Conservation (phyloP, 2,329 filamentous ascomycete genomes). For the Macrophomina phaseolina region DNA sequence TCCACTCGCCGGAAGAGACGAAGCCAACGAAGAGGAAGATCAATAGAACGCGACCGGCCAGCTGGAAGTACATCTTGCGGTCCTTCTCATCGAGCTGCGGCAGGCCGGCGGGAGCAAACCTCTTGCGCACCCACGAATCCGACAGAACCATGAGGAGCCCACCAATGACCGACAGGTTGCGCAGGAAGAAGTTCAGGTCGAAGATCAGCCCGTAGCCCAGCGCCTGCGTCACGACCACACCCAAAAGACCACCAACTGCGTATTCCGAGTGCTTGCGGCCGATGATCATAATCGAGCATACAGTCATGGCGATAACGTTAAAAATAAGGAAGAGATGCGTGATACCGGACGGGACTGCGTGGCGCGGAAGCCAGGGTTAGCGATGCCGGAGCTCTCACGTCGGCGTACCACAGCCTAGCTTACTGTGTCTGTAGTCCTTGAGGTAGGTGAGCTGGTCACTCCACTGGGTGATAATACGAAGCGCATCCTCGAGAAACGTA, state of each 20-base stretch:
- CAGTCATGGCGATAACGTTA: slow-evolving; percentile 88
- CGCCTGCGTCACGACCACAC: slow-evolving; percentile 89
- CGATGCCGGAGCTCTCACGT: slow-evolving; percentile 22
- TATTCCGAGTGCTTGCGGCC: slow-evolving; percentile 90
- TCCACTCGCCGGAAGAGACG: slow-evolving; percentile 94
- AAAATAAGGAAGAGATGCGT: slow-evolving; percentile 91
- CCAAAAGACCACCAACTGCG: slow-evolving; percentile 87
- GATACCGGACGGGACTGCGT: slow-evolving; percentile 79
- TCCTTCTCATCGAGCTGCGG: slow-evolving; percentile 98
- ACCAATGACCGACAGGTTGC: slow-evolving; percentile 96
- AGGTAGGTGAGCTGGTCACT: slow-evolving; percentile 91
- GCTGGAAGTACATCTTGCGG: slow-evolving; percentile 99
- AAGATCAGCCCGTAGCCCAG: slow-evolving; percentile 98
- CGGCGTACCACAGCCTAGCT: slow-evolving; percentile 44
- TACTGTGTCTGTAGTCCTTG: slow-evolving; percentile 91
- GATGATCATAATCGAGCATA: slow-evolving; percentile 86
- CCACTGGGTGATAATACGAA: slow-evolving; percentile 98
- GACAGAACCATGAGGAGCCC: slow-evolving; percentile 97
- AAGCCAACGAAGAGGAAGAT: slow-evolving; percentile 99
- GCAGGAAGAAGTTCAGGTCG: slow-evolving; percentile 99
- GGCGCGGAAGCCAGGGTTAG: slow-evolving; percentile 20
- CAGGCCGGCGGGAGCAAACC: slow-evolving; percentile 92
- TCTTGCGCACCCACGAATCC: slow-evolving; percentile 97
- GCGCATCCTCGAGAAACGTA: slow-evolving; percentile 94
- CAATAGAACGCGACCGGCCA: slow-evolving; percentile 90